A percentile compares a stretch with the other conserved stretches of the same genome.
phyloP scores from a whole-genome alignment of 163 green algal genomes.

The Chloromonas sp. region DNA sequence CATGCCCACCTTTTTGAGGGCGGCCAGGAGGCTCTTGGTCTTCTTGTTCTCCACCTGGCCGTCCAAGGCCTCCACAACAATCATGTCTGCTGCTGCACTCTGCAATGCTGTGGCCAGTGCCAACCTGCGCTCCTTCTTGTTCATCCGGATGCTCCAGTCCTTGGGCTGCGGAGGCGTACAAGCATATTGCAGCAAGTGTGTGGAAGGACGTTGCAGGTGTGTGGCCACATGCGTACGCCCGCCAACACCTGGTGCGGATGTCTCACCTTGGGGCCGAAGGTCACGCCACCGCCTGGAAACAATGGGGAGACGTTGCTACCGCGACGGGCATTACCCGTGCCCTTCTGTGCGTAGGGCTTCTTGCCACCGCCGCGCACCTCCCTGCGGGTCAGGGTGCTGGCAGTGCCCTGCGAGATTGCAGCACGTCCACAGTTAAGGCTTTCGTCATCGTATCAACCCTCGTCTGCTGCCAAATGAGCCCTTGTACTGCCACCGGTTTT shows the following conservation, averaged over 20 bases:
- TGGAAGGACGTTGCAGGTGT: too few species aligned
- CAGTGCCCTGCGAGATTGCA: constrained; percentile 69
- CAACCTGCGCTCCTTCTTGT: constrained; percentile 96
- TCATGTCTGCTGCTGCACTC: constrained; percentile 71
- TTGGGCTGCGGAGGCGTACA: constrained; percentile 54
- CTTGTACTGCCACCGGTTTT: too few species aligned
- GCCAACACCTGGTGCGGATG: too few species aligned
- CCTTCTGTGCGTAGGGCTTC: constrained; percentile 98
- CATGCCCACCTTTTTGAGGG: constrained; percentile 54
- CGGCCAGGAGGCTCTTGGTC: constrained; percentile 74
- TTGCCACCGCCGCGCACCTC: constrained; percentile 95
- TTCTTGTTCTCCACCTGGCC: constrained; percentile 53
- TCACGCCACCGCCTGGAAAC: constrained; percentile 82
- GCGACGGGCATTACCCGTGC: constrained; percentile 82
- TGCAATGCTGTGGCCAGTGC: constrained; percentile 90
- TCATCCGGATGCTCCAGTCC: constrained; percentile 97
- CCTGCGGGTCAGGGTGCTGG: constrained; percentile 84
- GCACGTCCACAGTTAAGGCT: too few species aligned
- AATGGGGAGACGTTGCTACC: constrained; percentile 82
- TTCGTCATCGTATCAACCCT: too few species aligned
- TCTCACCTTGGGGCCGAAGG: constrained; percentile 86
- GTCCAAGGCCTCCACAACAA: constrained; percentile 75
- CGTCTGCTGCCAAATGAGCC: too few species aligned
- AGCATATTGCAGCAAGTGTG: too few species aligned
- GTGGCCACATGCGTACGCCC: too few species aligned